Evolutionary conservation across 73 alveolate genomes (phyloP).

Genomic region (Blepharisma stoltei): DNA sequence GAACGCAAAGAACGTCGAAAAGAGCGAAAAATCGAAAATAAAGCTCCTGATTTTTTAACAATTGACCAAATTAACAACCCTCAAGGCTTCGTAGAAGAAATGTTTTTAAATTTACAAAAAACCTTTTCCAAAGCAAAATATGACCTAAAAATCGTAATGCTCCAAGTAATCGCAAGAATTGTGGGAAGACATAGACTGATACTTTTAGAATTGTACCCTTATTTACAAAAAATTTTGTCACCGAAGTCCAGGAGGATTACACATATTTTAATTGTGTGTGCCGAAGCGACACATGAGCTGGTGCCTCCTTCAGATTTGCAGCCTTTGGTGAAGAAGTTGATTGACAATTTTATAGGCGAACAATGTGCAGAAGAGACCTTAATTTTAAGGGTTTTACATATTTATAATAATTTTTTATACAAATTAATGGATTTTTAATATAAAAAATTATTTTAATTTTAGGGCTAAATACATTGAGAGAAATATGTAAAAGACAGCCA

Average conservation of each 20-base stretch:
- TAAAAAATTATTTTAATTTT: conserved; percentile 71
- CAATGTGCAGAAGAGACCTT: conserved; percentile 47
- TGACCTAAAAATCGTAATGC: conserved; percentile 64
- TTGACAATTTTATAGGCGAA: conserved; percentile 74
- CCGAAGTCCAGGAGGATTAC: conserved; percentile 75
- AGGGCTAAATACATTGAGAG: conserved; percentile 76
- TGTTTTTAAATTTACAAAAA: conserved; percentile 57
- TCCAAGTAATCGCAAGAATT: conserved; percentile 78
- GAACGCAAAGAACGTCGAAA: conserved; percentile 72
- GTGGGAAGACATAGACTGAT: conserved; percentile 85
- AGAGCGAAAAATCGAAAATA: conserved; percentile 39
- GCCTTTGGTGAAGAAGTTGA: conserved; percentile 71
- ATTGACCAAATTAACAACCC: conserved; percentile 79
- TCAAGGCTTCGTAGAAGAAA: conserved; percentile 68
- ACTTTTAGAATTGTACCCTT: conserved; percentile 64
- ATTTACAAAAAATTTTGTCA: conserved; percentile 61
- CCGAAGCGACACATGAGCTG: conserved; percentile 84
- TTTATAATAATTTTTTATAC: too few species aligned
- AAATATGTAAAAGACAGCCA: conserved; percentile 77
- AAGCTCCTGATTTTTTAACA: conserved; percentile 74
- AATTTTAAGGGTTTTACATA: conserved; percentile 60
- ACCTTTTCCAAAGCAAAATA: conserved; percentile 57
- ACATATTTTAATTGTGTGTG: conserved; percentile 72
- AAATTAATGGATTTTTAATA: too few species aligned
- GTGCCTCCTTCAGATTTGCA: conserved; percentile 88